A percentile compares a stretch with the other conserved stretches of the same genome.
These are phyloP conservation scores for Termitomyces titanicus DNA, from an alignment of 768 basidiomycete species.

Conservation along the genomic window DNA sequence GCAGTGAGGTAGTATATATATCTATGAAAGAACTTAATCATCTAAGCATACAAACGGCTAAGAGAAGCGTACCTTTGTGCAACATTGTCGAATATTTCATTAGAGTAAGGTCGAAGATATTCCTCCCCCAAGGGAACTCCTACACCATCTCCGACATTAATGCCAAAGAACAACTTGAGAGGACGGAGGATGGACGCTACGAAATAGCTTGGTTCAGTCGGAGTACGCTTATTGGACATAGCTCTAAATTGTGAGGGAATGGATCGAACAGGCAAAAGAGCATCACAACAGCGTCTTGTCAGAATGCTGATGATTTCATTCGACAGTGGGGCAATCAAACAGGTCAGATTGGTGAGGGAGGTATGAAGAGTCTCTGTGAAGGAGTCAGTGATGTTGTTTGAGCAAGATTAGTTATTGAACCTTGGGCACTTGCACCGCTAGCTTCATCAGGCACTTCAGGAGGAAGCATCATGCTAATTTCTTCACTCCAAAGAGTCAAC, in stretches of 20 bases:
- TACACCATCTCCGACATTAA: slow-evolving; percentile 52
- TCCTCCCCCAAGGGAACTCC: slow-evolving; percentile 57
- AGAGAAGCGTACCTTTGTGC: slow-evolving; percentile 50
- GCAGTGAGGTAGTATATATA: slow-evolving; percentile 77
- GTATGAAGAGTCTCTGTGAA: slow-evolving; percentile 52
- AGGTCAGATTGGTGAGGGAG: slow-evolving; percentile 44
- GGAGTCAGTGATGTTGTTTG: background rate
- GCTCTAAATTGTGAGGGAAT: slow-evolving; percentile 91
- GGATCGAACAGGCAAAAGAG: slow-evolving; percentile 77
- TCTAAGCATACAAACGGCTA: background rate
- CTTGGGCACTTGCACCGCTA: slow-evolving; percentile 46
- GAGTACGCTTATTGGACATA: slow-evolving; percentile 67
- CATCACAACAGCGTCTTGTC: slow-evolving; percentile 78
- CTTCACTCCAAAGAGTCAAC: slow-evolving; percentile 61
- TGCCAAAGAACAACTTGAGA: slow-evolving; percentile 68
- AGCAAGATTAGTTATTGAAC: slow-evolving; percentile 23
- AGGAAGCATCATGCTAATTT: slow-evolving; percentile 61
- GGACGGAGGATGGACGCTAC: slow-evolving; percentile 79
- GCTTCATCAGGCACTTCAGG: slow-evolving; percentile 38
- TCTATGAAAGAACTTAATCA: slow-evolving; percentile 31
- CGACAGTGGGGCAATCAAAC: slow-evolving; percentile 55
- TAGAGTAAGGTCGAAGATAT: slow-evolving; percentile 46
- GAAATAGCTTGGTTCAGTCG: slow-evolving; percentile 84
- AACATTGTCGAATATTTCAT: slow-evolving; percentile 69
- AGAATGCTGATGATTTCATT: slow-evolving; percentile 68